These are phyloP conservation scores for Coniochaeta sp. DNA, from an alignment of 2,329 filamentous ascomycete species.

Conservation along the genomic window DNA sequence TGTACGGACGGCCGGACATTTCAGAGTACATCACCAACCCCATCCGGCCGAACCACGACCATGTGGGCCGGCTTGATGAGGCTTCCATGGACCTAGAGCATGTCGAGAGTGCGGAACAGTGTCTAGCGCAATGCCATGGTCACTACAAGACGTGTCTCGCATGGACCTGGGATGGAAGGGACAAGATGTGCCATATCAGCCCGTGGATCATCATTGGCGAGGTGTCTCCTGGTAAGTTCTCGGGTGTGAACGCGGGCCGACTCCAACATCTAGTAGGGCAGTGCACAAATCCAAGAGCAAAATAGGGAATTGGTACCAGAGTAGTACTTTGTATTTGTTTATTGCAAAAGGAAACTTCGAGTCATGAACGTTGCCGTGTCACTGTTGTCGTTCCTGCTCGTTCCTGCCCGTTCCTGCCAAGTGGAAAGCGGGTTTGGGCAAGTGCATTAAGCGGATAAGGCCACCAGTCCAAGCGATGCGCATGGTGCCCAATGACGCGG, in stretches of 20 bases:
- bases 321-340: too few relatives aligned
- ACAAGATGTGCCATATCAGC: slow-evolving; percentile 13
- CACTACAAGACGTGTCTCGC: slow-evolving; percentile 11
- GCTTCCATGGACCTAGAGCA: slow-evolving; percentile 21
- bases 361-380: too few relatives aligned
- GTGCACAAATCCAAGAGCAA: neutral
- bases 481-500: neutral
- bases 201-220: slow-evolving; percentile 17
- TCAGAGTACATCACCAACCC: slow-evolving; percentile 26
- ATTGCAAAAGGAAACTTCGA: too few relatives aligned
- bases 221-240: slow-evolving; percentile 8
- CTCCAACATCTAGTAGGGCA: neutral
- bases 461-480: too few relatives aligned
- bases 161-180: slow-evolving; percentile 15
- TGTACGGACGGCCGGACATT: slow-evolving; percentile 36
- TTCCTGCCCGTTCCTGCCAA: too few relatives aligned
- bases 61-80: slow-evolving; percentile 42
- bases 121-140: slow-evolving; percentile 9
- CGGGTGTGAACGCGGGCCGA: slow-evolving; percentile 10
- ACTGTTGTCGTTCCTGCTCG: too few relatives aligned
- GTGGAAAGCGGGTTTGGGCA: too few relatives aligned
- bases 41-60: slow-evolving; percentile 34
- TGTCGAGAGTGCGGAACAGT: slow-evolving; percentile 11
- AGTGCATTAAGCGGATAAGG: too few relatives aligned
- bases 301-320: too few relatives aligned